Base-by-base conservation (phyloP, 495 filamentous ascomycete genomes). In the Friedmanniomyces simplex region DNA sequence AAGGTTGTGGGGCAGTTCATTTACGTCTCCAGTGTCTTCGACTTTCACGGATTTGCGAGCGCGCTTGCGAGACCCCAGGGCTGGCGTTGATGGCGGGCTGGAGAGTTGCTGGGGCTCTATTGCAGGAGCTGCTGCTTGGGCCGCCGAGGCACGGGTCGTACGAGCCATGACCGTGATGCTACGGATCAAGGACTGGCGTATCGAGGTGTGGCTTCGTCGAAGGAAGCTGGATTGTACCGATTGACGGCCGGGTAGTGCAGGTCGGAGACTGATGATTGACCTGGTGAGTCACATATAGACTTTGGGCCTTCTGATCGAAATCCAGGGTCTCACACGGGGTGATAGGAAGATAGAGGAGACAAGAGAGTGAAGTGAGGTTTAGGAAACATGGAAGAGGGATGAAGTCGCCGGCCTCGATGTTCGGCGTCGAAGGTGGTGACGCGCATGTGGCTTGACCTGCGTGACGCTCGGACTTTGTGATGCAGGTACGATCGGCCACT, bases 1-100 rank as follows among this genome's bases (percentile, higher is more conserved):
- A 1, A 72, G 54, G 43, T 71, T 71, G 55, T 72, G 68, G 1
- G 68, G 68, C 16, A 72, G 61, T 30, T 68, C 67, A 34, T 68
- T 67, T 34, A 62, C 55, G 30, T 68, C 66, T 36, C 67, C 67
- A n/a, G 65, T 54, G 26, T 69, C 59, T 16, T 65, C 54, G 26
- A 36, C 45, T 55, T 66, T 64, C 0, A 62, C 39, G 25, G 42
- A 30, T 30, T 62, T 46, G 48, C 68, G 62, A 12, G 53, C 36
- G 4, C 68, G 62, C 63, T 69, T 71, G 39, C 64, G 61, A 50
- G 57, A 47, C 5, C 11, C 30, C 20, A 58, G 60, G 1, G 20
- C 60, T 54, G 64, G 66, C 16, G 63, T 68, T 20, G 60, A 39
- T 39, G 67, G 67, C 32, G 68, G 68, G 43, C 68, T 69, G 20